A percentile compares a stretch with the other conserved stretches of the same genome.
Conservation (phyloP, 495 filamentous ascomycete species). For the Filosporella fistucella region DNA sequence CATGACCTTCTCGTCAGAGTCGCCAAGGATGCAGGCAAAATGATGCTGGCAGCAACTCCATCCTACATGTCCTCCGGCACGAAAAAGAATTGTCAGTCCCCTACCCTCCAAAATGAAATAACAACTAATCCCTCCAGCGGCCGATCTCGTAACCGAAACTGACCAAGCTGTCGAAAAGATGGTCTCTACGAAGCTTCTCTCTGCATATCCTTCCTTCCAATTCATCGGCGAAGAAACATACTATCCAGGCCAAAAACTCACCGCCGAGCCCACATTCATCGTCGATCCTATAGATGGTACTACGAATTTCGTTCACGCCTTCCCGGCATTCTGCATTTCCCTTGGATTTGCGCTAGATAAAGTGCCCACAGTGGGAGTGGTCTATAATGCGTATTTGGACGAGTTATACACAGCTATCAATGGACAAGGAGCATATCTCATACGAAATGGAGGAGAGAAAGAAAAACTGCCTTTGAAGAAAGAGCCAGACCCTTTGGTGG, state of each 20-base stretch:
- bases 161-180: slow-evolving; percentile 78
- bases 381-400: slow-evolving; percentile 77
- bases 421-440: slow-evolving; percentile 65
- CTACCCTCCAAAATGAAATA: slow-evolving; percentile 15
- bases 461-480: slow-evolving; percentile 51
- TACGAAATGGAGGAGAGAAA: slow-evolving; percentile 27
- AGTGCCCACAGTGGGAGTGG: slow-evolving; percentile 66
- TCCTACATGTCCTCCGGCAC: slow-evolving; percentile 55
- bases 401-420: slow-evolving; percentile 66
- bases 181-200: slow-evolving; percentile 57
- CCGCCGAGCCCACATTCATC: slow-evolving; percentile 73
- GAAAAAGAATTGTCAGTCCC: slow-evolving; percentile 77
- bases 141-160: slow-evolving; percentile 83
- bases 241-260: slow-evolving; percentile 58
- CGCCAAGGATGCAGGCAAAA: slow-evolving; percentile 73
- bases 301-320: slow-evolving; percentile 80
- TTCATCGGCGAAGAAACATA: slow-evolving; percentile 89
- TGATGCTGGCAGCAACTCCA: slow-evolving; percentile 74
- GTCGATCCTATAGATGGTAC: slow-evolving; percentile 90
- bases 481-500: slow-evolving; percentile 47
- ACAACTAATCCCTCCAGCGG: slow-evolving; percentile 43
- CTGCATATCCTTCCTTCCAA: slow-evolving; percentile 61
- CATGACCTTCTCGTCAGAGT: slow-evolving; percentile 73
- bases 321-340: slow-evolving; percentile 77
- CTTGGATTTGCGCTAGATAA: slow-evolving; percentile 67